phyloP scores from a whole-genome alignment of 768 basidiomycete species.

The Tephrocybe rancida region DNA sequence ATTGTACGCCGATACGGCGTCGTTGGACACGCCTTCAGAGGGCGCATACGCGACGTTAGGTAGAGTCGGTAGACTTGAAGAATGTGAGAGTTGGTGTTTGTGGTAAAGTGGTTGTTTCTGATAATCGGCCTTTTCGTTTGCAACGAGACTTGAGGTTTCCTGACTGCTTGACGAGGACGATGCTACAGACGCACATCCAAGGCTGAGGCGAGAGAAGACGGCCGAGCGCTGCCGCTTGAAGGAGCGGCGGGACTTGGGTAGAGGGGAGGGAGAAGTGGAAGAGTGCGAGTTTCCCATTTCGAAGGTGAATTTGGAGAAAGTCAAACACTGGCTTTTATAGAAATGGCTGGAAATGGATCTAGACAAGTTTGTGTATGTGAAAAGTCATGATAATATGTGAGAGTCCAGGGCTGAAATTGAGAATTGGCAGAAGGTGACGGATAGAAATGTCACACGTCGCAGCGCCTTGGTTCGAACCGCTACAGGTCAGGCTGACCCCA shows the following conservation, averaged over 20 bases:
- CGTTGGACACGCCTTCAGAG: slow-evolving; percentile 30
- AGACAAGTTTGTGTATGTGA: slow-evolving; percentile 13
- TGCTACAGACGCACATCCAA: slow-evolving; percentile 40
- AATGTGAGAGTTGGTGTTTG: slow-evolving; percentile 26
- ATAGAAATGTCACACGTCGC: slow-evolving; percentile 20
- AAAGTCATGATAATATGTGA: slow-evolving; percentile 14
- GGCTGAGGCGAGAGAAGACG: slow-evolving; percentile 38
- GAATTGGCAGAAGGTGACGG: slow-evolving; percentile 13
- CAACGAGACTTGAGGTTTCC: slow-evolving; percentile 39
- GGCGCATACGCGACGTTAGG: slow-evolving; percentile 29
- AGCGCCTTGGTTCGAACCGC: slow-evolving; percentile 12
- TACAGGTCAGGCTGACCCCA: slow-evolving; percentile 3
- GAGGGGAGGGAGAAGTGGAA: slow-evolving; percentile 8
- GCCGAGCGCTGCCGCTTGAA: slow-evolving; percentile 36
- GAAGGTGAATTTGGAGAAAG: neutral
- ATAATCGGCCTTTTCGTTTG: slow-evolving; percentile 27
- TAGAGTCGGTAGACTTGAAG: slow-evolving; percentile 15
- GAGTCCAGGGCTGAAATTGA: slow-evolving; percentile 4
- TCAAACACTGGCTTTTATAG: slow-evolving; percentile 14
- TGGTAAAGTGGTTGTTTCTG: slow-evolving; percentile 24
- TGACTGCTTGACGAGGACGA: slow-evolving; percentile 33
- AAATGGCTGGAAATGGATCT: slow-evolving; percentile 7
- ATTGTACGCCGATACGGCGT: slow-evolving; percentile 45
- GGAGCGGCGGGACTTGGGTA: slow-evolving; percentile 19
- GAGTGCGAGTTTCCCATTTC: slow-evolving; percentile 37